These are phyloP conservation scores for Didymellaceae sp. DNA, from an alignment of 2,329 filamentous ascomycete genomes.

Conservation along the genomic window DNA sequence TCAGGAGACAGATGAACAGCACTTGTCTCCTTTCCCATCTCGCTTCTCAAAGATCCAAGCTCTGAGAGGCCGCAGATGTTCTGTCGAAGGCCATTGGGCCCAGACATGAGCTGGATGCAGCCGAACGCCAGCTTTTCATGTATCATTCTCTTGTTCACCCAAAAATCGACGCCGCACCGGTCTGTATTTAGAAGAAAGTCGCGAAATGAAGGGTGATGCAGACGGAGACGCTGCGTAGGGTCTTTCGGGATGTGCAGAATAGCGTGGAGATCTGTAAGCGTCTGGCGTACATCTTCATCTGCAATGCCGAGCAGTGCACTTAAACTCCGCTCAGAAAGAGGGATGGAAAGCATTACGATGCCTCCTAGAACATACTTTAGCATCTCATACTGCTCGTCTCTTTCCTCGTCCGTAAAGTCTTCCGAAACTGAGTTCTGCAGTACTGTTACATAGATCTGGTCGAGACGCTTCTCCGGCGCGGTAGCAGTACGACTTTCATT, in stretches of 20 bases:
- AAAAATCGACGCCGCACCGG: constrained; percentile 29
- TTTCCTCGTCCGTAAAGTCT: not conserved
- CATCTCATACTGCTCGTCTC: not conserved
- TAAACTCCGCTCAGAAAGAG: not conserved
- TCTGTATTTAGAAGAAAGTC: not conserved
- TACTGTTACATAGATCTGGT: too few species aligned
- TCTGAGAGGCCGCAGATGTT: constrained; percentile 44
- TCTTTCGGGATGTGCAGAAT: not conserved
- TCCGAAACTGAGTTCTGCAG: not conserved
- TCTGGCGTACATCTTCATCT: too few species aligned
- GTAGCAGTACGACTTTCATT: too few species aligned
- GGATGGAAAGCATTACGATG: not conserved
- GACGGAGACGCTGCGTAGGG: not conserved
- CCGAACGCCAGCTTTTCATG: constrained; percentile 40
- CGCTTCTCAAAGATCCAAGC: constrained; percentile 12
- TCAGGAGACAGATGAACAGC: constrained; percentile 19
- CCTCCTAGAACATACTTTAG: not conserved
- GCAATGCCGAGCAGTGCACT: too few species aligned
- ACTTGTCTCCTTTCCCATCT: constrained; percentile 18
- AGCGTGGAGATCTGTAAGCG: not conserved
- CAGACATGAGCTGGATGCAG: constrained; percentile 51
- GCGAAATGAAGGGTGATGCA: constrained; percentile 2
- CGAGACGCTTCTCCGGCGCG: too few species aligned
- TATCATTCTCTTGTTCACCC: constrained; percentile 44
- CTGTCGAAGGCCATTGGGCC: constrained; percentile 33